Base-by-base conservation (phyloP, 345 rosid species). In the Bruguiera gymnorhiza region DNA sequence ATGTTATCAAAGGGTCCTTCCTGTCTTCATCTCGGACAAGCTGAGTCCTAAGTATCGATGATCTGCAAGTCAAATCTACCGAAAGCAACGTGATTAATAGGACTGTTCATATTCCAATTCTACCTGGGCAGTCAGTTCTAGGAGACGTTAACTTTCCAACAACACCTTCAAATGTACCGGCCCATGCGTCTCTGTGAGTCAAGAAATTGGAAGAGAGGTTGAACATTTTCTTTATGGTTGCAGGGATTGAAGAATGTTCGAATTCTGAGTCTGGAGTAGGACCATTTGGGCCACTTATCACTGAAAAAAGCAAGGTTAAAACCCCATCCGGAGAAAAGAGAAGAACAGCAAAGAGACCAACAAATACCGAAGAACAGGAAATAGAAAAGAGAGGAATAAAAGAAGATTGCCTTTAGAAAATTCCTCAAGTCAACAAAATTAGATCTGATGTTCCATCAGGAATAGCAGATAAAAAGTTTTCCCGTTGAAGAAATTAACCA, bases 141-240 rank as follows among this genome's bases (percentile, higher is more conserved):
- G 99, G 97, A 65, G 93, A 81, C 64, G 85, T 74, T 63, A 92
- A 65, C 72, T 81, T 84, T 60, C 83, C 79, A 11, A 90, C 81
- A 32, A 95, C 89, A 19, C 80, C 87, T 81, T 95, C 97, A 27
- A 95, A 92, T 27, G 97, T 92, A 58, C 88, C 91, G 0, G 99
- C 99, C 99, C 99, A 92, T 65, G 99, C 97, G 82, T 95, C 99
- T 74, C 99, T 82, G 73, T 87, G 91, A 57, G 99, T 95, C 56
- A 95, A 83, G 86, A 86, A 95, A 73, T 90, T 92, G 50, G 99
- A 92, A 46, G 84, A 75, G 52, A 95, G 86, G 63, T 87, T 86
- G 88, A 95, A 95, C 5, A 95, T 82, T 74, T 95, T 92, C 93
- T 90, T 95, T 55, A 95, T 81, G 24, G 96, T 95, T 55, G 99